Evolutionary conservation across 805 yeast genomes (phyloP).

Genomic region (Myxozyma neotropica): DNA sequence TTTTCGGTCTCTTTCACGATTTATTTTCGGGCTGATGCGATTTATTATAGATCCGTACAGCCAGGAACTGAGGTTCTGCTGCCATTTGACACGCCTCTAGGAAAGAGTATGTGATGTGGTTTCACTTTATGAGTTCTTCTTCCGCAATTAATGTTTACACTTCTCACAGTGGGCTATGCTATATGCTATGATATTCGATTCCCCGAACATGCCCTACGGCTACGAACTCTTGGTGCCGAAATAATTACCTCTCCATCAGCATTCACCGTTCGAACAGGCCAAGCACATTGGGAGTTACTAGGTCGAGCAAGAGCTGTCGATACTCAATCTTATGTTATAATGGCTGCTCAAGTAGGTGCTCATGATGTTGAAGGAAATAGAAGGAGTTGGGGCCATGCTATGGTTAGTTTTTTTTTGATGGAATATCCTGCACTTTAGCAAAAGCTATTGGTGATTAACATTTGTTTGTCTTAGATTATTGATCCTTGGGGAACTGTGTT

Average conservation of each 20-base stretch:
- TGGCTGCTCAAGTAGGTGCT: conserved; percentile 88
- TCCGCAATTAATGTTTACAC: no score
- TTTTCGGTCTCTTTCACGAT: background rate
- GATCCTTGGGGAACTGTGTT: conserved; percentile 90
- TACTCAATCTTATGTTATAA: conserved; percentile 76
- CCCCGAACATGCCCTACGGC: conserved; percentile 71
- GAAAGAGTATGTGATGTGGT: conserved; percentile 47
- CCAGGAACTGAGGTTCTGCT: conserved; percentile 61
- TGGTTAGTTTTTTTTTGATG: conserved; percentile 39
- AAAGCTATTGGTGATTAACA: background rate
- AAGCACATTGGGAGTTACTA: conserved; percentile 82
- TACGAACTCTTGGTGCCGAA: conserved; percentile 65
- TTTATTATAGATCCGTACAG: conserved; percentile 59
- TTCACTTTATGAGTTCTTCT: no score
- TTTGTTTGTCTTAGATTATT: conserved; percentile 49
- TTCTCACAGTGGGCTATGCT: conserved; percentile 61
- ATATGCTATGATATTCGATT: conserved; percentile 88
- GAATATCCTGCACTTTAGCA: background rate
- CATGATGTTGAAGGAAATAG: conserved; percentile 64
- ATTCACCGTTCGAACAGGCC: conserved; percentile 88
- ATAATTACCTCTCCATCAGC: conserved; percentile 88
- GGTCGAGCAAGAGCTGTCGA: conserved; percentile 89
- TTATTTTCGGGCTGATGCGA: conserved; percentile 1
- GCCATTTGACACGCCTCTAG: conserved; percentile 63
- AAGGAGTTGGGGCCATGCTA: conserved; percentile 82